Conservation (phyloP, 2,329 filamentous ascomycete species). For the Colletotrichum tamarilloi region DNA sequence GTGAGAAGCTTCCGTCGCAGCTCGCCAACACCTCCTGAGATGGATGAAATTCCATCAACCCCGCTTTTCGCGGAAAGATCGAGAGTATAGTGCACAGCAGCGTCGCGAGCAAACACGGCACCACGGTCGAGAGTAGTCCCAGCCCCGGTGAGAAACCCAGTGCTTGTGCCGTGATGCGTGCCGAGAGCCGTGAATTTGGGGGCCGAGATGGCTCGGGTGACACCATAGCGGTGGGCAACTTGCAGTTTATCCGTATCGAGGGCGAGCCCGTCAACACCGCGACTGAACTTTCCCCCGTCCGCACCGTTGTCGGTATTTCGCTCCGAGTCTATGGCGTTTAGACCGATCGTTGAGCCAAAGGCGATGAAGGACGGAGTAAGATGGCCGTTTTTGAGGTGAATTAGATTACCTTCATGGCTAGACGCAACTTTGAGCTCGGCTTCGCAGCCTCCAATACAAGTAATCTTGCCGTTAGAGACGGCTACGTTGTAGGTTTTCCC, state of each 20-base stretch:
- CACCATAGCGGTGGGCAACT: constrained; percentile 64
- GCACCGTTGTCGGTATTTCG: constrained; percentile 63
- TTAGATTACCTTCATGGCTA: constrained; percentile 44
- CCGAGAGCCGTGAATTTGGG: constrained; percentile 55
- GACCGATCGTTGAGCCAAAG: constrained; percentile 69
- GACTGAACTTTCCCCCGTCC: constrained; percentile 60
- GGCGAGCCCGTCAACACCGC: constrained; percentile 67
- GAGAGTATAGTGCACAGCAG: constrained; percentile 69
- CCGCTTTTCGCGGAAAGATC: constrained; percentile 57
- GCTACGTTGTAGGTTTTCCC: constrained; percentile 59
- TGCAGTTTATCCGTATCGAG: constrained; percentile 68
- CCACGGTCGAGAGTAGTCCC: constrained; percentile 56
- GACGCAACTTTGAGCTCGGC: constrained; percentile 53
- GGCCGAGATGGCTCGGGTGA: constrained; percentile 68
- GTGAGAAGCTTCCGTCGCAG: constrained; percentile 66
- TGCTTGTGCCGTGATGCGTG: constrained; percentile 67
- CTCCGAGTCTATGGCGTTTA: constrained; percentile 72
- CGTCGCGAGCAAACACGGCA: constrained; percentile 65
- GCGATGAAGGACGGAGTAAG: constrained; percentile 69
- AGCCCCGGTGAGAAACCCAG: constrained; percentile 66
- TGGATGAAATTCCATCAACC: constrained; percentile 52
- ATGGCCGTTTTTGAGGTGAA: constrained; percentile 68
- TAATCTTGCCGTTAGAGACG: constrained; percentile 63
- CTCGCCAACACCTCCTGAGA: constrained; percentile 63
- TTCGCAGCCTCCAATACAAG: constrained; percentile 66